These are phyloP conservation scores for Backusella westeae DNA, from an alignment of 192 early-diverging fungal species.

Conservation along the genomic window DNA sequence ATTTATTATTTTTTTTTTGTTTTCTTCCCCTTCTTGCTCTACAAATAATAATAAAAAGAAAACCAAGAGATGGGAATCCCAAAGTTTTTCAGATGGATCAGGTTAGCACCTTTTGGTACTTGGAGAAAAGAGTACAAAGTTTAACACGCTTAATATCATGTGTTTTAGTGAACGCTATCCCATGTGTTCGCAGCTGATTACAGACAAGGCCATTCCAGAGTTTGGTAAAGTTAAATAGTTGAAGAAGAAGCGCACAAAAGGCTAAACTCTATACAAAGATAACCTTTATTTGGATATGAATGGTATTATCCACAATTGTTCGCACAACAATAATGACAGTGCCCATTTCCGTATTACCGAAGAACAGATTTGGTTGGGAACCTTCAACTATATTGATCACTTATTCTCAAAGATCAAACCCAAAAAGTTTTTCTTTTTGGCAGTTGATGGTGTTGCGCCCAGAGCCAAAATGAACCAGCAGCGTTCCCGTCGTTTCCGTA, in stretches of 20 bases:
- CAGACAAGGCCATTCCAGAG: constrained; percentile 90
- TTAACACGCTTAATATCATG: not conserved
- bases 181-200: constrained; percentile 86
- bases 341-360: constrained; percentile 87
- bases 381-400: constrained; percentile 96
- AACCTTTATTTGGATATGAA: constrained; percentile 99
- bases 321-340: constrained; percentile 89
- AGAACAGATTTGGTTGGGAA: constrained; percentile 88
- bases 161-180: constrained; percentile 86
- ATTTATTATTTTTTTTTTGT: not conserved
- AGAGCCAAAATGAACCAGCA: constrained; percentile 99
- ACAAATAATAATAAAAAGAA: not conserved
- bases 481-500: constrained; percentile 92
- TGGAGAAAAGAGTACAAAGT: not conserved
- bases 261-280: constrained; percentile 45
- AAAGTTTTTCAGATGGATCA: constrained; percentile 98
- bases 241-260: not conserved
- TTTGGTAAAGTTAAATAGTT: constrained; percentile 60
- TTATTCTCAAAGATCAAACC: constrained; percentile 92
- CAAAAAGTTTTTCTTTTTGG: constrained; percentile 92
- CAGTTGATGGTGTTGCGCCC: constrained; percentile 94
- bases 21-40: not conserved
- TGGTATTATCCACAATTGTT: constrained; percentile 97
- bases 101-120: constrained; percentile 37
- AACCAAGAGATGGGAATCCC: constrained; percentile 70